These are phyloP conservation scores for Nicotiana knightiana DNA, from an alignment of 257 asterid genomes.

Conservation along the genomic window DNA sequence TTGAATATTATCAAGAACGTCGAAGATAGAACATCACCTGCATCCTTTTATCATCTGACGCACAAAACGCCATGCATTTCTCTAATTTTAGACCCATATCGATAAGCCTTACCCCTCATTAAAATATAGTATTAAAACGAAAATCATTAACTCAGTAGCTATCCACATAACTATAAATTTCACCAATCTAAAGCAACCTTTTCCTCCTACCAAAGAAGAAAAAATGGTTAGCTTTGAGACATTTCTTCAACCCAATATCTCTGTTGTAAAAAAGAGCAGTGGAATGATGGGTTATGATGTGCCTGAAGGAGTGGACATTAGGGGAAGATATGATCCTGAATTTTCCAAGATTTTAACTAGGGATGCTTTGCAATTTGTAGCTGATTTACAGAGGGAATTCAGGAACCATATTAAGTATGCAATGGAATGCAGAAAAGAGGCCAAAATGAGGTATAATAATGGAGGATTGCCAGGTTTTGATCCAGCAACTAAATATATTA, in stretches of 20 bases:
- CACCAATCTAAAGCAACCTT: background rate
- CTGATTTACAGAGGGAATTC: constrained; percentile 66
- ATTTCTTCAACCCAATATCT: constrained; percentile 23
- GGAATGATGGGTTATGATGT: constrained; percentile 48
- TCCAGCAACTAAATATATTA: constrained; percentile 58
- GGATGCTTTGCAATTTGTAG: constrained; percentile 75
- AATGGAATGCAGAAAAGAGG: constrained; percentile 71
- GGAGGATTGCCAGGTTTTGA: constrained; percentile 76
- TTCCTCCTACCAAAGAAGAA: background rate
- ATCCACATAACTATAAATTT: constrained; percentile 21
- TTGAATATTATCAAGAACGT: background rate
- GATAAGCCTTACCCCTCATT: background rate
- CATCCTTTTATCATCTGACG: constrained; percentile 28
- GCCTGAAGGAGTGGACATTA: constrained; percentile 74
- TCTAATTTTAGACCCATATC: constrained; percentile 20
- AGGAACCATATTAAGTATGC: constrained; percentile 63
- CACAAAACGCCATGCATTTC: constrained; percentile 29
- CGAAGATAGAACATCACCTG: background rate
- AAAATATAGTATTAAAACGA: background rate
- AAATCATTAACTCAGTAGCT: constrained; percentile 14
- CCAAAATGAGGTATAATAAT: constrained; percentile 49
- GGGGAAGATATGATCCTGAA: constrained; percentile 76
- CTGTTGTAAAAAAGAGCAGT: constrained; percentile 17
- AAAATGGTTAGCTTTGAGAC: constrained; percentile 62
- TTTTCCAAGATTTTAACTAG: constrained; percentile 45